Conservation (phyloP, 805 yeast species). For the Blastobotrys robertii region DNA sequence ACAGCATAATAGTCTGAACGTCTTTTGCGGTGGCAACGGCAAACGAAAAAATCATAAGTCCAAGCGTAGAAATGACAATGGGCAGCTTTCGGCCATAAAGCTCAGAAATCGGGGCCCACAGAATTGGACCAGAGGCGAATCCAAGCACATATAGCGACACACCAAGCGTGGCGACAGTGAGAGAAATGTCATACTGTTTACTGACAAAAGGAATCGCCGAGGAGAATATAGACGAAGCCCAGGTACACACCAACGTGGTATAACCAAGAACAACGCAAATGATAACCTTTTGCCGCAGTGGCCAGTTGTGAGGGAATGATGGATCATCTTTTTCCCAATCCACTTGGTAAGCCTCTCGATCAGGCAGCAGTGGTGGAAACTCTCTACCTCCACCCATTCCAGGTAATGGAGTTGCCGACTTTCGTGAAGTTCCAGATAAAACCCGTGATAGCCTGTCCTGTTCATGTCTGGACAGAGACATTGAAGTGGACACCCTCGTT, state of each 20-base stretch:
- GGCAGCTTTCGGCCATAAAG: constrained; percentile 61
- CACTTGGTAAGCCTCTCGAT: constrained; percentile 41
- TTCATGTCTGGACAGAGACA: neutral
- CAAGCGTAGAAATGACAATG: constrained; percentile 45
- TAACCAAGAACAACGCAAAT: constrained; percentile 40
- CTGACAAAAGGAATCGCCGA: constrained; percentile 44
- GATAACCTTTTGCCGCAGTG: constrained; percentile 35
- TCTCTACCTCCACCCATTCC: constrained; percentile 8
- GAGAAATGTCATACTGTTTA: constrained; percentile 47
- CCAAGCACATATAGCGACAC: constrained; percentile 82
- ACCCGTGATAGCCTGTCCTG: constrained; percentile 14
- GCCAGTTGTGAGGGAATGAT: constrained; percentile 71
- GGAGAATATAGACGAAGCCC: constrained; percentile 81
- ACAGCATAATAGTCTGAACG: constrained; percentile 63
- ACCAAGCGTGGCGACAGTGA: constrained; percentile 63
- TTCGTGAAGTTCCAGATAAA: constrained; percentile 12
- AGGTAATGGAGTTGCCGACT: constrained; percentile 7
- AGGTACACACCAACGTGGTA: constrained; percentile 44
- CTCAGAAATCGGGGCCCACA: constrained; percentile 88
- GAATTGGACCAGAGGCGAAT: constrained; percentile 83
- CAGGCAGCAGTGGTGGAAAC: constrained; percentile 9
- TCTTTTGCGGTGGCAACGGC: constrained; percentile 75
- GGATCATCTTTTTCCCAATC: constrained; percentile 72
- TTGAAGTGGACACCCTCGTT: neutral
- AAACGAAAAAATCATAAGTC: constrained; percentile 51